A percentile compares a stretch with the other conserved stretches of the same genome.
These are phyloP conservation scores for Colletotrichum salicis DNA, from an alignment of 2,329 filamentous ascomycete genomes.

Conservation along the genomic window DNA sequence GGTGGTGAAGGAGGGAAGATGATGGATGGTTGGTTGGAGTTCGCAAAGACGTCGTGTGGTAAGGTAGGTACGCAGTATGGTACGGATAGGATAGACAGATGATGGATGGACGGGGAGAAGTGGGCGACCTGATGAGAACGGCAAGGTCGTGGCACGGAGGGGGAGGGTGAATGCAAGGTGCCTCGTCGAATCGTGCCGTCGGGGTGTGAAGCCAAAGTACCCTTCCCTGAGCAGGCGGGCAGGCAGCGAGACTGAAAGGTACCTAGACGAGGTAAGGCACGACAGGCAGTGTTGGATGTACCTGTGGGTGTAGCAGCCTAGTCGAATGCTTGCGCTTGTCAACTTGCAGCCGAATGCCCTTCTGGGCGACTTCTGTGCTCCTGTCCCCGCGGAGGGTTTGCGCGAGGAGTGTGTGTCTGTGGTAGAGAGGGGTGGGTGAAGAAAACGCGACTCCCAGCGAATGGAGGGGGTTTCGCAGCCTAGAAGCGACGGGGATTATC, in stretches of 20 bases:
- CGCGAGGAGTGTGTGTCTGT: constrained; percentile 16
- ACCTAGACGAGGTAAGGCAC: not conserved
- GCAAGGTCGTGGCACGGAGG: constrained; percentile 13
- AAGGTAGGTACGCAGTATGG: not conserved
- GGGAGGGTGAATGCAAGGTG: constrained; percentile 7
- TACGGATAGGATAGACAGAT: constrained; percentile 8
- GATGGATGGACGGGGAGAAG: constrained; percentile 34
- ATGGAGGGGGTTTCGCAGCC: not conserved
- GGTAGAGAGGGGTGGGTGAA: constrained; percentile 6
- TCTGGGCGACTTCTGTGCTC: constrained; percentile 15
- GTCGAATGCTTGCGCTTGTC: constrained; percentile 32
- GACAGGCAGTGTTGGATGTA: not conserved
- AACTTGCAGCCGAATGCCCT: constrained; percentile 18
- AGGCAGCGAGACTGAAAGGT: not conserved
- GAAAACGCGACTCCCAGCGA: constrained; percentile 6
- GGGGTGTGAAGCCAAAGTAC: constrained; percentile 7
- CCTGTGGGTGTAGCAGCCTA: constrained; percentile 11
- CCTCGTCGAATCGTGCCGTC: constrained; percentile 12
- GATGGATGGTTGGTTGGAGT: constrained; percentile 36
- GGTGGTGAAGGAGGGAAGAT: constrained; percentile 36
- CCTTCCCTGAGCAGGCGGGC: not conserved
- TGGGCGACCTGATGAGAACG: constrained; percentile 33
- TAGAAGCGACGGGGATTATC: constrained; percentile 3
- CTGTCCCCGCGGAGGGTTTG: constrained; percentile 17
- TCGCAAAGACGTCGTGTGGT: constrained; percentile 30